These are phyloP conservation scores for Penicillium italicum DNA, from an alignment of 2,329 filamentous ascomycete genomes.

Conservation along the genomic window DNA sequence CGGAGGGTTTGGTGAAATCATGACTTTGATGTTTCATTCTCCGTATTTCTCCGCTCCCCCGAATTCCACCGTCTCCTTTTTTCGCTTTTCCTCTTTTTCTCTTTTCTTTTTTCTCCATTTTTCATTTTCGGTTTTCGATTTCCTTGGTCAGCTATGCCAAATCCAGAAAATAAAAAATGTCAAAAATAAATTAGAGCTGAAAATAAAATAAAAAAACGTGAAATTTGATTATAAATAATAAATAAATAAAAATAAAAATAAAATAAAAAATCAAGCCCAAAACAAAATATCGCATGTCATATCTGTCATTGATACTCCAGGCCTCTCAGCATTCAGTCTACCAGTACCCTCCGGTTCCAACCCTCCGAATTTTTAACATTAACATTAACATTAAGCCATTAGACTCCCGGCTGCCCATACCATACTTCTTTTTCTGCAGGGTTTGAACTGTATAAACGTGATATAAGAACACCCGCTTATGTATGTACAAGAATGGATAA, in stretches of 20 bases:
- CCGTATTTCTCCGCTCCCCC: constrained; percentile 22
- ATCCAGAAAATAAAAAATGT: constrained; percentile 1
- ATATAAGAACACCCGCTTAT: neutral
- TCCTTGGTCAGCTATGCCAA: constrained; percentile 1
- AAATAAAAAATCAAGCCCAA: neutral
- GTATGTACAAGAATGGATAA: neutral
- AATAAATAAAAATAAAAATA: too few relatives aligned
- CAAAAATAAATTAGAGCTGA: neutral
- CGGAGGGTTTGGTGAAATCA: constrained; percentile 17
- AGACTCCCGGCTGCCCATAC: constrained; percentile 12
- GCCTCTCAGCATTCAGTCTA: neutral
- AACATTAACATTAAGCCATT: constrained; percentile 17
- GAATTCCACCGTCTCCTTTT: constrained; percentile 3
- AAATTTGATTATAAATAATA: neutral
- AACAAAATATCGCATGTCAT: constrained; percentile 12
- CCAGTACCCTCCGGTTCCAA: constrained; percentile 9
- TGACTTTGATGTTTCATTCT: neutral
- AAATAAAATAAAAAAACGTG: neutral
- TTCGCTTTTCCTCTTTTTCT: neutral
- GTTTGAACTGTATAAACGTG: neutral
- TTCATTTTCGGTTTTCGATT: neutral
- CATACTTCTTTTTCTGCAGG: neutral
- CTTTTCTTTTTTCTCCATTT: neutral
- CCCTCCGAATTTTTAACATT: constrained; percentile 11
- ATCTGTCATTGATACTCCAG: constrained; percentile 10